Conservation (phyloP, 2,329 filamentous ascomycete genomes). For the Magnaporthiopsis poae region DNA sequence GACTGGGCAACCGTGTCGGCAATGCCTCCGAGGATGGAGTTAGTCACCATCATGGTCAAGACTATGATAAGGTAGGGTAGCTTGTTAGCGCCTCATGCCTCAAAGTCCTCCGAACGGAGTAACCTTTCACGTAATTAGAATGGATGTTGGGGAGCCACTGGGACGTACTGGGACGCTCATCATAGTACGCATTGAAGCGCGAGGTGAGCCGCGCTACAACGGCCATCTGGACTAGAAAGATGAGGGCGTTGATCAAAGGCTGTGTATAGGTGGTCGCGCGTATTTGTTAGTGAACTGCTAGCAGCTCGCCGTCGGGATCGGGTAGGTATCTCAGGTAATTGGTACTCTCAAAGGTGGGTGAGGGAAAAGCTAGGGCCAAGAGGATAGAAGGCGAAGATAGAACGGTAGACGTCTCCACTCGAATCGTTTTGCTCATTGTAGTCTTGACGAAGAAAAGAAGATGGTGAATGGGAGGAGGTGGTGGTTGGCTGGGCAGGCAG, state of each 20-base stretch:
- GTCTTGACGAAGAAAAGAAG: neutral
- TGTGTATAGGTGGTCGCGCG: conserved; percentile 28
- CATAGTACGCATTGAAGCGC: conserved; percentile 91
- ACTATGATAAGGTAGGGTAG: conserved; percentile 40
- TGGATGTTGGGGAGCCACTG: neutral
- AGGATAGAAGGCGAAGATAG: neutral
- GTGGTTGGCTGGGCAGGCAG: neutral
- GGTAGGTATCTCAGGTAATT: neutral
- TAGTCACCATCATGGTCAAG: conserved; percentile 97
- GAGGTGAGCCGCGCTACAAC: conserved; percentile 71
- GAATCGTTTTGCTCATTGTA: neutral
- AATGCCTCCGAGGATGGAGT: conserved; percentile 87
- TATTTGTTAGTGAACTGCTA: neutral
- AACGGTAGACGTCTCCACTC: neutral
- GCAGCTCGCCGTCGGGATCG: neutral
- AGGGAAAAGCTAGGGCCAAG: neutral
- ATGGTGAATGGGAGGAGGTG: neutral
- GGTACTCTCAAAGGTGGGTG: neutral
- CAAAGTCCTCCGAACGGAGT: neutral
- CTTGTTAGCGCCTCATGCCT: neutral
- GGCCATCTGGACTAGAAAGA: conserved; percentile 81
- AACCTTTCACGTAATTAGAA: neutral
- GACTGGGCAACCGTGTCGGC: conserved; percentile 93
- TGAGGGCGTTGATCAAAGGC: conserved; percentile 77
- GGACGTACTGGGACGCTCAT: conserved; percentile 66